Evolutionary conservation across 805 yeast genomes (phyloP).

Genomic region (Metschnikowia chrysomelidarum): DNA sequence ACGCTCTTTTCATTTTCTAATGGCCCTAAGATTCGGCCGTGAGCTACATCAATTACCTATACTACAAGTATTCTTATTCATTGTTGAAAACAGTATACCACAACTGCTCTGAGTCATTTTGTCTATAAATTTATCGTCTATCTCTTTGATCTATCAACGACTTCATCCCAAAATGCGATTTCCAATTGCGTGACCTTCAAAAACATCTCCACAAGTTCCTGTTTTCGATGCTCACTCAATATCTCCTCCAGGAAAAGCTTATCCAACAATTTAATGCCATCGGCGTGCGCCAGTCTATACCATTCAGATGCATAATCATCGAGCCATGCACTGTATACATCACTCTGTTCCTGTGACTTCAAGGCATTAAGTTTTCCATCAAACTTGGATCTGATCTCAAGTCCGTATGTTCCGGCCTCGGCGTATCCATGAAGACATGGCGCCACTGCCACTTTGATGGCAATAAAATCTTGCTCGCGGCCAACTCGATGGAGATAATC

Average conservation of each 20-base stretch:
- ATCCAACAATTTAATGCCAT: constrained; percentile 52
- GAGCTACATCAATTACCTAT: no score
- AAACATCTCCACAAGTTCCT: constrained; percentile 55
- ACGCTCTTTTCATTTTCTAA: no score
- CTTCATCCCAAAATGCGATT: constrained; percentile 66
- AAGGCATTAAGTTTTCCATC: constrained; percentile 23
- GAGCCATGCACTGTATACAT: constrained; percentile 53
- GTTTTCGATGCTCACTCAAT: constrained; percentile 44
- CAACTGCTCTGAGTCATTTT: no score
- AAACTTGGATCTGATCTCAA: constrained; percentile 15
- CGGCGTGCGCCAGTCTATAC: constrained; percentile 51
- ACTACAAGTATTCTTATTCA: no score
- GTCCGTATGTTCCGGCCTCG: constrained; percentile 47
- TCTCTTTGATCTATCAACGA: constrained; percentile 15
- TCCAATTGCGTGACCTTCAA: constrained; percentile 60
- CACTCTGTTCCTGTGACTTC: constrained; percentile 19
- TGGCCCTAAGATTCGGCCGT: no score
- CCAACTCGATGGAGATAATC: constrained; percentile 57
- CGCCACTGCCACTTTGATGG: constrained; percentile 63
- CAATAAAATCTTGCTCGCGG: constrained; percentile 54
- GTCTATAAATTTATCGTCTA: no score
- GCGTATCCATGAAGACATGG: constrained; percentile 78
- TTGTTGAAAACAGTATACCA: no score
- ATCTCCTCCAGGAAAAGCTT: constrained; percentile 27
- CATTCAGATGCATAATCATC: constrained; percentile 58